Evolutionary conservation across 345 rosid species (phyloP).

Genomic region (Physaria fendleri): DNA sequence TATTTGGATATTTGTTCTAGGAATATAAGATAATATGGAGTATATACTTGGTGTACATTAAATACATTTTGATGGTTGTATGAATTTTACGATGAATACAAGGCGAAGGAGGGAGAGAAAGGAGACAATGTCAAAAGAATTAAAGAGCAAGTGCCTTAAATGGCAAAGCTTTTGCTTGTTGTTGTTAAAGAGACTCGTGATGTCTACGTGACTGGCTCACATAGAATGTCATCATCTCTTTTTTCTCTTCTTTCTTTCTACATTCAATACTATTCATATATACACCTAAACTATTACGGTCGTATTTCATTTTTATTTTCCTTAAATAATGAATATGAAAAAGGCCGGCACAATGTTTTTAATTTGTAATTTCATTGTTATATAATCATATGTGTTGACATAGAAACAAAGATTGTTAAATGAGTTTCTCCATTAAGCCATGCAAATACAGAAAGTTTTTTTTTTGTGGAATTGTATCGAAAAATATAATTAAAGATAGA

Average conservation of each 20-base stretch:
- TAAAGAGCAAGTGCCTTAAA: slow-evolving; percentile 24
- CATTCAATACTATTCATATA: background rate
- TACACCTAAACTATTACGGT: background rate
- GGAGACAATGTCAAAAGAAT: slow-evolving; percentile 24
- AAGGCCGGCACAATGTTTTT: background rate
- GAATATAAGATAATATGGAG: background rate
- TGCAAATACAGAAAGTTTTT: background rate
- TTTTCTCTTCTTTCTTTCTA: slow-evolving; percentile 6
- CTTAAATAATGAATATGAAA: background rate
- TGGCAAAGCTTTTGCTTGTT: slow-evolving; percentile 16
- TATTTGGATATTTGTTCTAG: background rate
- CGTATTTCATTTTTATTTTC: background rate
- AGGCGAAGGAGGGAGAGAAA: background rate
- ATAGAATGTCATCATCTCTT: slow-evolving; percentile 19
- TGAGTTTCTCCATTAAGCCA: background rate
- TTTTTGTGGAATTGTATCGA: background rate
- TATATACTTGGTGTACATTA: background rate
- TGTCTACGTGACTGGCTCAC: slow-evolving; percentile 27
- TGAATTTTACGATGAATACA: background rate
- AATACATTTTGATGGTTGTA: background rate
- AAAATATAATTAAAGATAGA: no score
- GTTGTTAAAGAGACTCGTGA: slow-evolving; percentile 30
- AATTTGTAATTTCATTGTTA: background rate
- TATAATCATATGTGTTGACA: background rate
- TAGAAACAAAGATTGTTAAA: background rate